These are phyloP conservation scores for Cryptosporidium viatorum DNA, from an alignment of 169 alveolate genomes.

Conservation along the genomic window DNA sequence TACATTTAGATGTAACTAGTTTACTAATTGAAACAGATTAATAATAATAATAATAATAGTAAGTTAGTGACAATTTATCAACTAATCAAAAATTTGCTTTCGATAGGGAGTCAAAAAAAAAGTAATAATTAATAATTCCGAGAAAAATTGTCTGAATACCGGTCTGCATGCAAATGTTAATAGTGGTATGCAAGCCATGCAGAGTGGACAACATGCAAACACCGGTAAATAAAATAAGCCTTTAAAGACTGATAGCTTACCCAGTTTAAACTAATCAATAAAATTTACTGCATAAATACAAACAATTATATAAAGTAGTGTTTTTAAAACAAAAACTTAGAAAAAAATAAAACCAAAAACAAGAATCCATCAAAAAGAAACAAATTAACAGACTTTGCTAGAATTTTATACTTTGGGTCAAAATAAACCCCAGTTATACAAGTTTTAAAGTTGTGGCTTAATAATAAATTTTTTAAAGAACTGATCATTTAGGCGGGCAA, in stretches of 20 bases:
- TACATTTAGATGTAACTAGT: too few species aligned
- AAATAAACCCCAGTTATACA: not conserved
- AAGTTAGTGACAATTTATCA: too few species aligned
- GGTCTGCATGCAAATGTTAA: not conserved
- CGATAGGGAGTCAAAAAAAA: not conserved
- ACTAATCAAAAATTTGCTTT: not conserved
- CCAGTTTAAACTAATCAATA: not conserved
- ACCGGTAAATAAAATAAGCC: not conserved
- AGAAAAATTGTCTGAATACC: not conserved
- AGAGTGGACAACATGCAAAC: not conserved
- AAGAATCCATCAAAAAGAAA: not conserved
- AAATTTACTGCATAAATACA: not conserved
- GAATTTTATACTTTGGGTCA: not conserved
- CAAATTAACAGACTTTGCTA: not conserved
- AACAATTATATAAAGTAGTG: not conserved
- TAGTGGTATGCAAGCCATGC: not conserved
- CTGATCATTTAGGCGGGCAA: slow-evolving; percentile 37
- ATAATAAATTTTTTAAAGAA: not conserved
- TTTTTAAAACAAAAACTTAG: not conserved
- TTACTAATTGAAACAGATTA: too few species aligned
- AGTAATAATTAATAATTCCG: not conserved
- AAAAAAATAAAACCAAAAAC: too few species aligned
- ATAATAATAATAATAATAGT: too few species aligned
- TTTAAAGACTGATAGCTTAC: not conserved
- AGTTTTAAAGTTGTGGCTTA: not conserved